Evolutionary conservation across 169 alveolate species (phyloP).

Genomic region (Plasmodium vinckei): DNA sequence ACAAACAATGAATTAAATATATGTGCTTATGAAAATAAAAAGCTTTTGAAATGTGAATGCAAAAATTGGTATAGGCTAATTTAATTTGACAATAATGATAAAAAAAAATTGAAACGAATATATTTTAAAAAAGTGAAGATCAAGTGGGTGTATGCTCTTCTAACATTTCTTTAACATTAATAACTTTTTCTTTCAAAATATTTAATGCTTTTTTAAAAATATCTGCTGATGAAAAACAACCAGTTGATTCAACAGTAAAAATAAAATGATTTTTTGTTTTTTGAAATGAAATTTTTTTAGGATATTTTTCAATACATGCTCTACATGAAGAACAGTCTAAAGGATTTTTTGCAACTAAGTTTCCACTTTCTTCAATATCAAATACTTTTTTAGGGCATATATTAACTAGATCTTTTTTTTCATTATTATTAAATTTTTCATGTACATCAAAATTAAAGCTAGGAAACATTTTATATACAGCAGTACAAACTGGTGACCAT

Average conservation of each 20-base stretch:
- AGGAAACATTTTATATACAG: constrained; percentile 97
- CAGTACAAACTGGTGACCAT: constrained; percentile 99
- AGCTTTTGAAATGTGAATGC: too few species aligned
- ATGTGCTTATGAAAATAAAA: too few species aligned
- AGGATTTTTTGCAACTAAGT: constrained; percentile 90
- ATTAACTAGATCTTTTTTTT: constrained; percentile 91
- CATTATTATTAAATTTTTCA: constrained; percentile 88
- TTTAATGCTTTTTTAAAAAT: constrained; percentile 80
- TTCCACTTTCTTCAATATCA: constrained; percentile 92
- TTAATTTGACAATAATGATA: too few species aligned
- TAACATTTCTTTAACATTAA: constrained; percentile 73
- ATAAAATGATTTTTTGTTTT: constrained; percentile 90
- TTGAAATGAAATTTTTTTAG: constrained; percentile 82
- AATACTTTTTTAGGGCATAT: constrained; percentile 97
- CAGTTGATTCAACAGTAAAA: constrained; percentile 88
- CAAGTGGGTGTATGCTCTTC: constrained; percentile 7
- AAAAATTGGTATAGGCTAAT: too few species aligned
- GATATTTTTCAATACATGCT: constrained; percentile 96
- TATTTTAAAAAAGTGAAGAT: neutral
- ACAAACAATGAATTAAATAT: too few species aligned
- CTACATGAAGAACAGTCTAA: constrained; percentile 97
- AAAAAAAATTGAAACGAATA: too few species aligned
- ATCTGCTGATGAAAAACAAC: constrained; percentile 84
- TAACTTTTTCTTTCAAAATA: constrained; percentile 77
- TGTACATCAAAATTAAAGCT: constrained; percentile 71